Evolutionary conservation across 2,329 filamentous ascomycete species (phyloP).

Genomic region (Phialocephala sp.): DNA sequence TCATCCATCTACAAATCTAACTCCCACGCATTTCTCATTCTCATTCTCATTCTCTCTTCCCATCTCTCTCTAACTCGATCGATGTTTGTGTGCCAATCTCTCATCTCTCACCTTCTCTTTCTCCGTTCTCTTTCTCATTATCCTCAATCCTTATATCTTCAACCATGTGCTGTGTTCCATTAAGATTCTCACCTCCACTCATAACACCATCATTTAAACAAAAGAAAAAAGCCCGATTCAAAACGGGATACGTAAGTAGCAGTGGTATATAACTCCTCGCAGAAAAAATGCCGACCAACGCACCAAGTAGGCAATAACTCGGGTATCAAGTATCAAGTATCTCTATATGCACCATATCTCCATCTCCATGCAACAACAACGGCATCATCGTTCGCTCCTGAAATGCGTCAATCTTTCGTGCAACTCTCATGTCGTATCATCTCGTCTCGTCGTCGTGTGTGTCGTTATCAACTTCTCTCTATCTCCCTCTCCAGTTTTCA

Average conservation of each 20-base stretch:
- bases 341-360: neutral
- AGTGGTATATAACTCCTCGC: conserved; percentile 8
- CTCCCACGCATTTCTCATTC: neutral
- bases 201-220: conserved; percentile 4
- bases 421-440: neutral
- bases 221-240: neutral
- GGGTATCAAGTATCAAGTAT: conserved; percentile 1
- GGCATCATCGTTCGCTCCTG: too few relatives aligned
- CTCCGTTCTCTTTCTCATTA: neutral
- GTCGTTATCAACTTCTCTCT: too few relatives aligned
- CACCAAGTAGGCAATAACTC: neutral
- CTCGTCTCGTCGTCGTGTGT: neutral
- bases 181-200: neutral
- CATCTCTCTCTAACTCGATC: too few relatives aligned
- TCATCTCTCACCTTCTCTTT: neutral
- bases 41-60: neutral
- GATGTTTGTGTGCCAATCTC: neutral
- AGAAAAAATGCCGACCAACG: neutral
- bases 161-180: conserved; percentile 1
- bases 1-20: neutral
- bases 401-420: neutral
- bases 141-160: neutral
- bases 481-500: too few relatives aligned
- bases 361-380: too few relatives aligned
- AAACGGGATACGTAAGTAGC: neutral